A percentile compares a stretch with the other conserved stretches of the same genome.
phyloP scores from a whole-genome alignment of 148 eudicot genomes.

The Cornus florida region DNA sequence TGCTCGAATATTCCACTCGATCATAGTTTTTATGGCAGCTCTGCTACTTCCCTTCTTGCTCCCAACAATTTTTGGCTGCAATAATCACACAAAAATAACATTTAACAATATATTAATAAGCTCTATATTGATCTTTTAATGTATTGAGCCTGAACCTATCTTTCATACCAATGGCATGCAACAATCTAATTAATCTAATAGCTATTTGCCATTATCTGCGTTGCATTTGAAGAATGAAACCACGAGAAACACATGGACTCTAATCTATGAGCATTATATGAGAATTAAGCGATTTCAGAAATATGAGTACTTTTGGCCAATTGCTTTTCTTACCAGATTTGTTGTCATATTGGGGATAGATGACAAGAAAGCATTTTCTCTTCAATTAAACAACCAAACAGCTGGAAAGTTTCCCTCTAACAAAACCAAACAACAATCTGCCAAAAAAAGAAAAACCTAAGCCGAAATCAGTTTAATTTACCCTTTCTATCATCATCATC shows the following conservation, averaged over 20 bases:
- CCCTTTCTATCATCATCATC: too few relatives aligned
- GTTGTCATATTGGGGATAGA: too few relatives aligned
- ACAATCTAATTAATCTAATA: not conserved
- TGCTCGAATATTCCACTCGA: too few relatives aligned
- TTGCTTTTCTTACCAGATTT: too few relatives aligned
- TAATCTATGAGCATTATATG: not conserved
- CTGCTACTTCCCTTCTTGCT: constrained; percentile 63
- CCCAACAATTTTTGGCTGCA: constrained; percentile 75
- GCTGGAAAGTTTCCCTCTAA: too few relatives aligned
- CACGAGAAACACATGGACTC: not conserved
- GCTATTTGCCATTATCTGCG: not conserved
- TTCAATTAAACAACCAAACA: not conserved
- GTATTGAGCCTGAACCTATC: not conserved
- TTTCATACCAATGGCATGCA: not conserved
- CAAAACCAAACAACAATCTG: too few relatives aligned
- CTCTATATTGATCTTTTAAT: not conserved
- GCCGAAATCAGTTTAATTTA: too few relatives aligned
- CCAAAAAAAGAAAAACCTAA: too few relatives aligned
- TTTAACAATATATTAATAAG: not conserved
- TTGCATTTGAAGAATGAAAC: not conserved
- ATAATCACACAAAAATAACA: constrained; percentile 2
- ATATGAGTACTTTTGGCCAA: too few relatives aligned
- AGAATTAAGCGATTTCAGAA: not conserved
- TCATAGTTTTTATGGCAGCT: constrained; percentile 63
- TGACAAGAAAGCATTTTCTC: not conserved